Evolutionary conservation across 2,329 filamentous ascomycete genomes (phyloP).

Genomic region (Apiospora hydei): DNA sequence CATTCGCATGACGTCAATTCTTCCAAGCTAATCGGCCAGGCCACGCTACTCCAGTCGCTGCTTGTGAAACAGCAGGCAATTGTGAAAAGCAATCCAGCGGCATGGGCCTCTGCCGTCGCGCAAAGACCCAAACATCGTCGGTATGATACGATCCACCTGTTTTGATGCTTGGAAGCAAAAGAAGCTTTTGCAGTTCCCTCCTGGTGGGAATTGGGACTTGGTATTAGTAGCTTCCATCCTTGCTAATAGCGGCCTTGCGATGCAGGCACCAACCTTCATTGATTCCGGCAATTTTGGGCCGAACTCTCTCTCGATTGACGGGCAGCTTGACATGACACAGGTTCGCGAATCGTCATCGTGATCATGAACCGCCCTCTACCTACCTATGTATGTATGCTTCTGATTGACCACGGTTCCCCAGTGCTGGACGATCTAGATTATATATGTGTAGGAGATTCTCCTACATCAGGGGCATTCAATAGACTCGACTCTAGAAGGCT

Average conservation of each 20-base stretch:
- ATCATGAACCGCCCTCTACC: background rate
- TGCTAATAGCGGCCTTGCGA: constrained; percentile 5
- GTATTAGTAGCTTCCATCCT: constrained; percentile 1
- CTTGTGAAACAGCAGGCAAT: background rate
- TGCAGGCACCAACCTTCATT: constrained; percentile 11
- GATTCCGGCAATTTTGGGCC: background rate
- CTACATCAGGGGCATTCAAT: background rate
- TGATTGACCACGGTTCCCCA: background rate
- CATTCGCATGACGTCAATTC: constrained; percentile 19
- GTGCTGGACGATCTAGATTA: background rate
- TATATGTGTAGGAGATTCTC: background rate
- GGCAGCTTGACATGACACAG: background rate
- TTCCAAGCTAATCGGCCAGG: constrained; percentile 2
- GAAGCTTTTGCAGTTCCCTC: background rate
- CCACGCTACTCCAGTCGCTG: background rate
- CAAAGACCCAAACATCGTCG: background rate
- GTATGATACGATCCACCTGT: background rate
- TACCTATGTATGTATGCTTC: too few species aligned
- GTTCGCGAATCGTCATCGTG: background rate
- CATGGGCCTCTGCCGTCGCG: background rate
- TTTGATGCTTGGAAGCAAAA: background rate
- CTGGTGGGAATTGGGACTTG: background rate
- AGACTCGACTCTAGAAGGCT: background rate
- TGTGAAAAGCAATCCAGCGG: background rate
- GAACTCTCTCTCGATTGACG: background rate